Percentiles rank a stretch among this genome's conserved stretches.
Evolutionary conservation across 768 basidiomycete genomes (phyloP).

Genomic region (Mycena floridula): DNA sequence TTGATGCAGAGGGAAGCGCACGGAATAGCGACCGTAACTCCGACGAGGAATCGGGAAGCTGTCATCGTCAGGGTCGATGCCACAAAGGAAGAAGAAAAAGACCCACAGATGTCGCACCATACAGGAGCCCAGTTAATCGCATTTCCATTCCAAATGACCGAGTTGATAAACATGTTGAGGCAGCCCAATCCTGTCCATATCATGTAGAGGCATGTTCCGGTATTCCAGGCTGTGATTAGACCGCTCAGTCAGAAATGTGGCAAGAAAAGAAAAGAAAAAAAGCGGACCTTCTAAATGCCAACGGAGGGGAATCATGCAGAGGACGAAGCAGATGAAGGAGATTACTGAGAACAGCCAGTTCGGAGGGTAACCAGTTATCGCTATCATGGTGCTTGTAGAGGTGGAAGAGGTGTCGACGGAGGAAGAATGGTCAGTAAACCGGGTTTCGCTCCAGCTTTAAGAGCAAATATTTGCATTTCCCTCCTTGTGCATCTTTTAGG

Average conservation of each 20-base stretch:
- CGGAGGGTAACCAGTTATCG: too few species aligned
- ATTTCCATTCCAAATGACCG: constrained; percentile 50
- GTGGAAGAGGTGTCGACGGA: constrained; percentile 6
- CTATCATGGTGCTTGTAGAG: too few species aligned
- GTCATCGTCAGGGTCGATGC: constrained; percentile 4
- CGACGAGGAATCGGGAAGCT: constrained; percentile 43
- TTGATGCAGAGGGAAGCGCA: constrained; percentile 53
- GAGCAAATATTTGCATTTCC: constrained; percentile 27
- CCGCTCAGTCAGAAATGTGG: too few species aligned
- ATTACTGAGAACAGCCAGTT: constrained; percentile 41
- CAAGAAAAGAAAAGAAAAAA: too few species aligned
- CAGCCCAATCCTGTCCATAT: constrained; percentile 43
- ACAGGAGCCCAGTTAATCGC: constrained; percentile 31
- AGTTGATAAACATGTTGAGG: constrained; percentile 44
- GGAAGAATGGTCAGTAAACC: constrained; percentile 3
- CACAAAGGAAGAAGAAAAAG: constrained; percentile 15
- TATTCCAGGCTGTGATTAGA: constrained; percentile 48
- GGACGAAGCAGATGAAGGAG: constrained; percentile 52
- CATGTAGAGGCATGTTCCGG: constrained; percentile 55
- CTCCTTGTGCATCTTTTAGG: constrained; percentile 35
- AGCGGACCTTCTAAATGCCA: constrained; percentile 73
- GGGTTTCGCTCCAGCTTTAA: constrained; percentile 24
- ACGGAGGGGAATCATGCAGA: constrained; percentile 53
- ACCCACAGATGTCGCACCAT: constrained; percentile 50
- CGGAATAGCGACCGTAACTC: constrained; percentile 40